Conservation (phyloP, 106 monocot genomes). For the Phalaenopsis equestris region DNA sequence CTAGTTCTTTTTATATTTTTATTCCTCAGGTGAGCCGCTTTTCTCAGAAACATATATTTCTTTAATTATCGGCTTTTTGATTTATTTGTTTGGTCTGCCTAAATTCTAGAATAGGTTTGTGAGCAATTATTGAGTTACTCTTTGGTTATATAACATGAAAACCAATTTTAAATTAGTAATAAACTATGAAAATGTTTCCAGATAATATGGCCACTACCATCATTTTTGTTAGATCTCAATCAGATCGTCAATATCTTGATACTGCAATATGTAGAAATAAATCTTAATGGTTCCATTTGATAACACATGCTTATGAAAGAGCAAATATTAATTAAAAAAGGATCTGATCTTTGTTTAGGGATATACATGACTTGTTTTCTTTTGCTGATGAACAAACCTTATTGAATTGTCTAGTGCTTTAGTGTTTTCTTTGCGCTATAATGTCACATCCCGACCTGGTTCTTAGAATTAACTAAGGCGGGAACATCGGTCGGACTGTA, state of each 20-base stretch:
- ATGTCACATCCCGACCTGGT: too few relatives aligned
- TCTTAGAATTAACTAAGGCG: too few relatives aligned
- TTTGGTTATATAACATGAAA: neutral
- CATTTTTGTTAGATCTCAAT: neutral
- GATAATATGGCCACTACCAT: neutral
- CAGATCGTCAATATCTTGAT: neutral
- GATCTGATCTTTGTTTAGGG: neutral
- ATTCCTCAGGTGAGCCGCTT: constrained; percentile 69
- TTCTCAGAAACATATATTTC: neutral
- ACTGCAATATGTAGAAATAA: neutral
- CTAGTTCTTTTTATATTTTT: constrained; percentile 49
- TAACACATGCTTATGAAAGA: neutral
- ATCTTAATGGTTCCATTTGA: neutral
- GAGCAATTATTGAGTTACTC: neutral
- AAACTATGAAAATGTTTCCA: neutral
- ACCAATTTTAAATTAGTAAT: neutral
- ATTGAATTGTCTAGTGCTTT: neutral
- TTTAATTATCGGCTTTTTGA: neutral
- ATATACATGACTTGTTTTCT: neutral
- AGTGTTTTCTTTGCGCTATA: neutral
- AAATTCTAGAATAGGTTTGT: neutral
- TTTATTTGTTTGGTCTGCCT: neutral
- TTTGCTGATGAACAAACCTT: neutral
- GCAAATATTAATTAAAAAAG: neutral
- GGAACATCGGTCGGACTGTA: too few relatives aligned